Evolutionary conservation across 1,284 basidiomycete genomes (phyloP), one percentile per base, ranked within the genome.

Genomic region (Ceratobasidium sp.): DNA sequence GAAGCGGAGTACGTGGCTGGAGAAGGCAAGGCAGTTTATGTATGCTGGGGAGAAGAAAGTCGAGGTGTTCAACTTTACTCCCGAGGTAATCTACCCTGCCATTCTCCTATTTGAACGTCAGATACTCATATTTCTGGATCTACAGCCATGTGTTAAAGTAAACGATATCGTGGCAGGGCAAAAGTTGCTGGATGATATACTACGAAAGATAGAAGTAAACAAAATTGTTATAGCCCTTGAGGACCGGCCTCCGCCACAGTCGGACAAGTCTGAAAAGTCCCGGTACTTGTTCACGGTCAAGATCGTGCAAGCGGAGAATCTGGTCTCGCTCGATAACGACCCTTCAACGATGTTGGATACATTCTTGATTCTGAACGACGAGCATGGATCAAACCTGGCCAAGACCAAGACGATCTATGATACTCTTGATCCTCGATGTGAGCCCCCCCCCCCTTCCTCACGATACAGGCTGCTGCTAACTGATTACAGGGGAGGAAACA

Each of bases 331-430:
- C 50, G 94, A 96, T 78, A 89, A 88, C 73, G 91, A 87, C 78
- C 89, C 89, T 19, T 90, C 88, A 14, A 87, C 90, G 17, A 90
- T 86, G 79, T 82, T 96, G 77, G 97, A 99, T 82, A 94, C 96
- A 0, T 99, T 98, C 79, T 92, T 98, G 33, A 98, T 96, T 24
- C 86, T 99, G 36, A 97, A 95, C 79, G 96, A 99, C 79, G 94
- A 97, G 80, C 89, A 90, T 29, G 97, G 98, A 0, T 91, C 91
- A 79, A 90, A 96, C 22, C 84, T 98, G 53, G 97, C 95, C 45
- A 99, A 98, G 85, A 99, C 97, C 9, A 87, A 98, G 63, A 99
- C 97, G 24, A 95, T 99, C 63, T 98, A 98, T 81, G 97, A 99
- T 83, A 91, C 92, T 2, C 83, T 93, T 36, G 91, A 90, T 80